These are phyloP conservation scores for Rhizopus arrhizus DNA, from an alignment of 371 early-diverging fungal genomes.

Conservation along the genomic window DNA sequence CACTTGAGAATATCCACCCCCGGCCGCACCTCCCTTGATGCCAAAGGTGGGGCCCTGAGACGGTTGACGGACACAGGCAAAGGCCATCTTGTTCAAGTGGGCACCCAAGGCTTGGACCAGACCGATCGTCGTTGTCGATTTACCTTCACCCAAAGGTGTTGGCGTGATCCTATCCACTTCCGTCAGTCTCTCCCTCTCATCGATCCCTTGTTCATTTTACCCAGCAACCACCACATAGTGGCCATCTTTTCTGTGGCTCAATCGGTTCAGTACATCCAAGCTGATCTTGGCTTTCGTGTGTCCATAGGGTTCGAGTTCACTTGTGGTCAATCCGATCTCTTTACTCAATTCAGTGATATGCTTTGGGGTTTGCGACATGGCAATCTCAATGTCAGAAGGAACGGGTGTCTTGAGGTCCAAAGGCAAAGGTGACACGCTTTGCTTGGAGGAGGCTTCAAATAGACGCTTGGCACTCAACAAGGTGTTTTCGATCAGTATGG, in stretches of 20 bases:
- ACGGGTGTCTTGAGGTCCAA: slow-evolving; percentile 75
- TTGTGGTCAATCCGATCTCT: slow-evolving; percentile 77
- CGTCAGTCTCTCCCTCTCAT: not conserved
- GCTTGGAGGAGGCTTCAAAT: slow-evolving; percentile 48
- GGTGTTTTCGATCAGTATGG: slow-evolving; percentile 90
- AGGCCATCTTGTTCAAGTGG: slow-evolving; percentile 81
- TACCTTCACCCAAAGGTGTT: slow-evolving; percentile 97
- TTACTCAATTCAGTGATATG: slow-evolving; percentile 74
- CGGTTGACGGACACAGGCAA: slow-evolving; percentile 97
- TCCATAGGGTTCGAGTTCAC: slow-evolving; percentile 88
- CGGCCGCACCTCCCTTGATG: slow-evolving; percentile 98
- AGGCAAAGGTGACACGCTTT: slow-evolving; percentile 63
- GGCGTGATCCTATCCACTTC: slow-evolving; percentile 80
- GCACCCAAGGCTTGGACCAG: slow-evolving; percentile 93
- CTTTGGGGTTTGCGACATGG: slow-evolving; percentile 85
- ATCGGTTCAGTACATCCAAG: slow-evolving; percentile 79
- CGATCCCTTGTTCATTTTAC: slow-evolving; percentile 39
- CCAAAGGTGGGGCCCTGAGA: slow-evolving; percentile 98
- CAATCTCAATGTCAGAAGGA: slow-evolving; percentile 93
- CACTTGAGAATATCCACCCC: slow-evolving; percentile 96
- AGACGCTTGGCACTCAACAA: slow-evolving; percentile 75
- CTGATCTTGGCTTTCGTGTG: slow-evolving; percentile 88
- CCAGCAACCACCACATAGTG: slow-evolving; percentile 96
- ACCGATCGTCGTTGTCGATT: slow-evolving; percentile 95
- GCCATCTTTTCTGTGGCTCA: slow-evolving; percentile 78